Evolutionary conservation across 768 basidiomycete genomes (phyloP), one percentile per base, ranked within the genome.

Genomic region (Leccinum ochraceum): DNA sequence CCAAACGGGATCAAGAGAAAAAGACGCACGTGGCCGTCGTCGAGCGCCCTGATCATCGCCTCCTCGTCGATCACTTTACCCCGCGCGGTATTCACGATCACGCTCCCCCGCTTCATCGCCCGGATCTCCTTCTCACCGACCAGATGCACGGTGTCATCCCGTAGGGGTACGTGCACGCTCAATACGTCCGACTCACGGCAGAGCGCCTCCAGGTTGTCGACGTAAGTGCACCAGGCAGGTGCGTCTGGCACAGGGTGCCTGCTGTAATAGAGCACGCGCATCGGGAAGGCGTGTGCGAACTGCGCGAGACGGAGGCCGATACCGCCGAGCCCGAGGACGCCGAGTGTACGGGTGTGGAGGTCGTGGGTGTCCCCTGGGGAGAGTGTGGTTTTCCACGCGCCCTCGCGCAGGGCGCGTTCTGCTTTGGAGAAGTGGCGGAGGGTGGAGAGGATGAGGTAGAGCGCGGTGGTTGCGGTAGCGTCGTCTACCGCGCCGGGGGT

Each of bases 401-500:
- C 76, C 1, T 77, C 75, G 36, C 83, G 83, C 6, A 78, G 66
- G 57, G 76, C 77, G 13, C 76, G 75, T 71, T 94, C 92, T 4
- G 82, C 83, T 52, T 80, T 71, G 10, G 89, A 81, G 71, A 83
- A 95, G 63, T 90, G 87, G 48, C 92, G 86, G 50, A 92, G 71
- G 39, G 88, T 82, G 22, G 92, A 88, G 66, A 95, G 82, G 63
- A 95, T 73, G 54, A 96, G 85, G 72, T 89, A 94, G 34, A 95
- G 76, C 0, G 90, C 93, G 0, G 92, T 92, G 1, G 93, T 95
- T 0, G 94, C 95, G 2, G 94, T 95, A 10, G 89, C 93, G 63
- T 95, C 92, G 74, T 95, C 87, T 53, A 96, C 94, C 4, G 92
- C 92, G 14, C 88, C 86, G 1, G 94, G 94, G 1, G 94, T 95